Evolutionary conservation across 106 monocot species (phyloP), one percentile per base, ranked within the genome.

Genomic region (Alisma plantagoaquatica): DNA sequence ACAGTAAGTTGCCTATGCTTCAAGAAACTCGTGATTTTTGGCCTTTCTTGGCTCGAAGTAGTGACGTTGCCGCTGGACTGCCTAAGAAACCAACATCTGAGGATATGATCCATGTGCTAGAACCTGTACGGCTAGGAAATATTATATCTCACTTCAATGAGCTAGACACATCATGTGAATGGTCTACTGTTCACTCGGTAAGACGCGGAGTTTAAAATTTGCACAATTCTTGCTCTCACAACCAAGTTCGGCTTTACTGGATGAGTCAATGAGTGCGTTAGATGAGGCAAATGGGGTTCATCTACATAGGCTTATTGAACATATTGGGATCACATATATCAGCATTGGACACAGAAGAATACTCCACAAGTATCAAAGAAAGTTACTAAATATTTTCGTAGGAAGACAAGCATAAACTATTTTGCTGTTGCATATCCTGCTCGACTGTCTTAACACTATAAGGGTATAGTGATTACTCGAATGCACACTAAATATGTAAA

Each of bases 101-200:
- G 31, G 81, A 91, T 70, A 57, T 91, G 48, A 54, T 85, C 16
- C 22, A 59, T 26, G 72, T 73, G 16, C 71, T 91, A 58, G 65
- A 77, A 57, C 38, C 38, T 57, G 91, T 91, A 35, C 72, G 53
- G 26, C 75, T 91, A 29, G 75, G 81, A 7, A 81, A 81, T 31
- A 81, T 91, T 50, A 42, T 81, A 43, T 63, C 80, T 26, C 77
- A 81, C 31, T 91, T 81, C 45, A 66, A 75, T 66, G 81, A 77
- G 9, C 57, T 91, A 54, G 85, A 91, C 64, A 49, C 70, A 15
- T 70, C 65, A 16, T 60, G 62, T 58, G 82, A 53, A 24, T 86
- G 85, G 85, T 75, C 85, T 6, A 73, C 73, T 41, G 85, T 86
- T 21, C 80, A 80, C 57, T 86, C 85, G 85, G 85, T 20, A 80